These are phyloP conservation scores for Wickerhamiella musiphila DNA, from an alignment of 805 yeast genomes.

Conservation along the genomic window DNA sequence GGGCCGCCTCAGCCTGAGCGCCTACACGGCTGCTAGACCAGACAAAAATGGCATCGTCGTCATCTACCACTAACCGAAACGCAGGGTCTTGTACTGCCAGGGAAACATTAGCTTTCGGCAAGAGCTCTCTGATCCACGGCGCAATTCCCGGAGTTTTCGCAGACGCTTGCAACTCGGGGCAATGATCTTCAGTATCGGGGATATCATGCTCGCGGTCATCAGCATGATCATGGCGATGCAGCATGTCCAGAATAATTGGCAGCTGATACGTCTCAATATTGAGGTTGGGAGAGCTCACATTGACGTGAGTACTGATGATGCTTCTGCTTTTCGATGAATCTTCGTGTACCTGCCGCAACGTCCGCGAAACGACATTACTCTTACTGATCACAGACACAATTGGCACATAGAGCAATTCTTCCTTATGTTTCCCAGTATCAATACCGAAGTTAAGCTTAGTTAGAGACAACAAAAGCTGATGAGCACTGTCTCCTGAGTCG, in stretches of 20 bases:
- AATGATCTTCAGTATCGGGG: no score
- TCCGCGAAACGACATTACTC: conserved; percentile 22
- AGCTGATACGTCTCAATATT: conserved; percentile 23
- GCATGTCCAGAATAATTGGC: conserved; percentile 17
- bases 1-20: conserved; percentile 19
- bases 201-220: neutral
- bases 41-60: conserved; percentile 19
- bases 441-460: conserved; percentile 22
- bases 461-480: conserved; percentile 23
- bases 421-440: conserved; percentile 18
- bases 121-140: conserved; percentile 7
- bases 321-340: conserved; percentile 11
- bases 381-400: conserved; percentile 21
- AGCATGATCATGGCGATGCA: neutral
- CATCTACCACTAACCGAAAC: conserved; percentile 12
- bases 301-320: conserved; percentile 17
- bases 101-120: conserved; percentile 12
- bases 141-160: no score
- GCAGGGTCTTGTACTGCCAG: conserved; percentile 12
- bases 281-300: conserved; percentile 23
- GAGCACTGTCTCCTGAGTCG: conserved; percentile 22
- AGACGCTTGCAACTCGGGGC: no score
- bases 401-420: conserved; percentile 25
- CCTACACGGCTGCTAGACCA: conserved; percentile 19
- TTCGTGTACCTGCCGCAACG: conserved; percentile 18